Evolutionary conservation across 2,329 filamentous ascomycete species (phyloP).

Genomic region (Furcasterigmium furcatum): DNA sequence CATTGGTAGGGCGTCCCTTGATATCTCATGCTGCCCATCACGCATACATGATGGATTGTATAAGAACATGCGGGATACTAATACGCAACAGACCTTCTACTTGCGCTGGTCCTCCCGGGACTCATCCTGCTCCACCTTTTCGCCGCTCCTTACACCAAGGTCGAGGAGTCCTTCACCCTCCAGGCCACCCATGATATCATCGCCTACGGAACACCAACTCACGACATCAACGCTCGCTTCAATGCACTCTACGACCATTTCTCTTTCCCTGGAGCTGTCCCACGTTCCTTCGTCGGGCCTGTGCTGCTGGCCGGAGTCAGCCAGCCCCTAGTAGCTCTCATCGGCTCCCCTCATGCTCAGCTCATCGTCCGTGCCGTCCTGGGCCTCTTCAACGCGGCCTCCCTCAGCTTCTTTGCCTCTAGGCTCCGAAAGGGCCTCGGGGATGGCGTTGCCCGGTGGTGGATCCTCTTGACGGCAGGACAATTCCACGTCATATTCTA

Average conservation of each 20-base stretch:
- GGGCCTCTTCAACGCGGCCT: constrained; percentile 69
- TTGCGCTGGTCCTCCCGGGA: constrained; percentile 57
- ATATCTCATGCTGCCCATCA: no score
- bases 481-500: constrained; percentile 96
- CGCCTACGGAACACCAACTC: constrained; percentile 69
- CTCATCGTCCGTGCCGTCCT: constrained; percentile 71
- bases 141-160: constrained; percentile 86
- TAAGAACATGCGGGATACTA: constrained; percentile 12
- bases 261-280: constrained; percentile 85
- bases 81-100: constrained; percentile 35
- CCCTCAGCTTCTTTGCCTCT: constrained; percentile 63
- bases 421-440: constrained; percentile 69
- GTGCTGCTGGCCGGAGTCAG: constrained; percentile 71
- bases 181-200: constrained; percentile 91
- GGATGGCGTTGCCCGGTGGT: constrained; percentile 70
- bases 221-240: constrained; percentile 50
- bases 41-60: no score
- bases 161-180: constrained; percentile 97
- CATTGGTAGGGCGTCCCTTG: constrained; percentile 11
- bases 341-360: constrained; percentile 54
- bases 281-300: constrained; percentile 84
- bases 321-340: constrained; percentile 59
- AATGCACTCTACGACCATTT: constrained; percentile 79
- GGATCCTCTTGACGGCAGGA: constrained; percentile 68
- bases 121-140: constrained; percentile 67